A percentile compares a stretch with the other conserved stretches of the same genome.
Conservation (phyloP, 345 rosid species). For the Melastoma malabathricum region DNA sequence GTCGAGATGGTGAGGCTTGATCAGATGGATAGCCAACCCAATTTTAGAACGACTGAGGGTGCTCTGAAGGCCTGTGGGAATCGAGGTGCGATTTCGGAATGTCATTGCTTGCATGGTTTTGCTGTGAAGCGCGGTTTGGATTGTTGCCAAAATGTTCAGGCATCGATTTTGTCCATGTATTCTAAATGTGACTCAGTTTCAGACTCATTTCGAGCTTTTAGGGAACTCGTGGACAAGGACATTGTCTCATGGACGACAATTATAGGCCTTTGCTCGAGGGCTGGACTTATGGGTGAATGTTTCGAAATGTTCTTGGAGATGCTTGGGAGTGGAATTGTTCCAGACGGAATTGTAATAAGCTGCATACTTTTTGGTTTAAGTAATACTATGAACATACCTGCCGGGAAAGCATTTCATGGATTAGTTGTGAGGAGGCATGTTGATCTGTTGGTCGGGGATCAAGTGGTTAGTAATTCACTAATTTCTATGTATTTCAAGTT, state of each 20-base stretch:
- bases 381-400: conserved; percentile 16
- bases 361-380: conserved; percentile 45
- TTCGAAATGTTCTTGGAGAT: conserved; percentile 39
- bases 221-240: conserved; percentile 36
- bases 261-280: conserved; percentile 38
- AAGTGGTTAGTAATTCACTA: conserved; percentile 29
- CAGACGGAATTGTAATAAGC: conserved; percentile 45
- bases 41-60: conserved; percentile 47
- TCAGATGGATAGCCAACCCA: conserved; percentile 29
- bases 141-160: conserved; percentile 19
- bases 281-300: conserved; percentile 29
- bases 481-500: conserved; percentile 54
- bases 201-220: conserved; percentile 35
- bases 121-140: conserved; percentile 38
- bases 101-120: conserved; percentile 47
- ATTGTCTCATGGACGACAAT: conserved; percentile 58
- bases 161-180: conserved; percentile 42
- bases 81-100: conserved; percentile 29
- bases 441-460: conserved; percentile 20
- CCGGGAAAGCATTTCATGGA: conserved; percentile 58
- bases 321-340: conserved; percentile 27
- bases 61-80: conserved; percentile 54
- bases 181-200: conserved; percentile 30
- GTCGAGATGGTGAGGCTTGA: conserved; percentile 30
- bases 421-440: conserved; percentile 26